Evolutionary conservation across 345 rosid genomes (phyloP).

Genomic region (Dipteronia sinensis): DNA sequence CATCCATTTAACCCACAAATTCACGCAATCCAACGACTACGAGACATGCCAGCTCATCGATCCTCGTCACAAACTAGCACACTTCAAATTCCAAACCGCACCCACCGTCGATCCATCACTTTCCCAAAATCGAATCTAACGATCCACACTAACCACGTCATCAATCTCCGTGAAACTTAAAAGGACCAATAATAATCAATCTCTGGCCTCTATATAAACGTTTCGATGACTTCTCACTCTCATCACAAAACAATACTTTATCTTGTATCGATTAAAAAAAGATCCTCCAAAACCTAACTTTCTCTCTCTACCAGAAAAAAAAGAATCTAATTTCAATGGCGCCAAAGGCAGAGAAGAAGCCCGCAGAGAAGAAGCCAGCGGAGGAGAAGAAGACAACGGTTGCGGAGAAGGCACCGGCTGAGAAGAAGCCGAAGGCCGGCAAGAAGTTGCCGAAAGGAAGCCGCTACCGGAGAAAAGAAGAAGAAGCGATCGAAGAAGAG

Average conservation of each 20-base stretch:
- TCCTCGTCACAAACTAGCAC: conserved; percentile 18
- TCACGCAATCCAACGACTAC: neutral
- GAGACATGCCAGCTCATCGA: neutral
- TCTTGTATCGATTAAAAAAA: neutral
- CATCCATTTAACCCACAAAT: neutral
- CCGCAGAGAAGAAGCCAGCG: conserved; percentile 46
- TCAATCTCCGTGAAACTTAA: conserved; percentile 30
- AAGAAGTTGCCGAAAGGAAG: conserved; percentile 54
- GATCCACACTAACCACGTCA: conserved; percentile 11
- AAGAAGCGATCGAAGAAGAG: conserved; percentile 57
- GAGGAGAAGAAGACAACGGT: conserved; percentile 42
- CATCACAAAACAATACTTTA: too few relatives aligned
- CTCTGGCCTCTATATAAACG: conserved; percentile 17
- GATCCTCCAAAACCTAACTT: neutral
- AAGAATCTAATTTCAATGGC: conserved; percentile 35
- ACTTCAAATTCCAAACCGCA: neutral
- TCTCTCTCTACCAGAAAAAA: neutral
- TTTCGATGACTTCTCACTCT: accelerated
- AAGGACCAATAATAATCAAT: conserved; percentile 22
- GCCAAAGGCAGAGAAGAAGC: conserved; percentile 48
- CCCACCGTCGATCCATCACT: conserved; percentile 18
- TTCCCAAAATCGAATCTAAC: conserved; percentile 17
- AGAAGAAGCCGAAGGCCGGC: conserved; percentile 61
- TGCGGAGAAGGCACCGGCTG: conserved; percentile 54
- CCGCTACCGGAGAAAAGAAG: conserved; percentile 44